These are phyloP conservation scores for Dactylellina parvicollis DNA, from an alignment of 2,329 filamentous ascomycete species.

Conservation along the genomic window DNA sequence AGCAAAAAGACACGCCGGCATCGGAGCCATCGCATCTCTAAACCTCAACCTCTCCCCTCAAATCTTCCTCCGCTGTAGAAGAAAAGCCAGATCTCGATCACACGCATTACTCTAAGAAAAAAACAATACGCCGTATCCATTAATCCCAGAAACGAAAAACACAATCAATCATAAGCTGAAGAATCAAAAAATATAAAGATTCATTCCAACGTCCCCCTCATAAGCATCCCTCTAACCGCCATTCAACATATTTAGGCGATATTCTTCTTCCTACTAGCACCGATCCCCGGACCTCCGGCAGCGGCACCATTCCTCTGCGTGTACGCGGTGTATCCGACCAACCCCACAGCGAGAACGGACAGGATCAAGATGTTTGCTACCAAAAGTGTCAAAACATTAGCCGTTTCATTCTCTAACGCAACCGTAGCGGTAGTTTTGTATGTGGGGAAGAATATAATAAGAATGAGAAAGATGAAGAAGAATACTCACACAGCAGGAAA, in stretches of 20 bases:
- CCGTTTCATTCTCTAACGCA: neutral
- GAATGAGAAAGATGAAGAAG: neutral
- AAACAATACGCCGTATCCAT: no score
- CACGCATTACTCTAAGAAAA: no score
- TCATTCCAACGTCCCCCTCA: no score
- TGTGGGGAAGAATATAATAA: neutral
- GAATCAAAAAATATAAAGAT: no score
- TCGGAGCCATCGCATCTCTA: no score
- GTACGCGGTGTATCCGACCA: slow-evolving; percentile 29
- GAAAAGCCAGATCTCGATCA: no score
- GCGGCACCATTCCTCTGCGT: slow-evolving; percentile 25
- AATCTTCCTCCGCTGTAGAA: no score
- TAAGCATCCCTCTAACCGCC: no score
- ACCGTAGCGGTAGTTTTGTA: neutral
- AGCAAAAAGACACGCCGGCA: no score
- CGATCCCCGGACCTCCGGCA: neutral
- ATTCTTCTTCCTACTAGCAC: slow-evolving; percentile 21
- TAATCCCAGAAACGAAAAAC: no score
- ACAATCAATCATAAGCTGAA: no score
- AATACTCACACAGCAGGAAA: slow-evolving; percentile 37
- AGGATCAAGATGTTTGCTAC: slow-evolving; percentile 43
- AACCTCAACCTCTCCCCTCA: no score
- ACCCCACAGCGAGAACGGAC: slow-evolving; percentile 30
- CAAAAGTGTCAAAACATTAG: neutral
- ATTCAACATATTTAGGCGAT: slow-evolving; percentile 10